Evolutionary conservation across 2,329 filamentous ascomycete species (phyloP), one percentile per base, ranked within the genome.

Genomic region (Lecanicillium sp.): DNA sequence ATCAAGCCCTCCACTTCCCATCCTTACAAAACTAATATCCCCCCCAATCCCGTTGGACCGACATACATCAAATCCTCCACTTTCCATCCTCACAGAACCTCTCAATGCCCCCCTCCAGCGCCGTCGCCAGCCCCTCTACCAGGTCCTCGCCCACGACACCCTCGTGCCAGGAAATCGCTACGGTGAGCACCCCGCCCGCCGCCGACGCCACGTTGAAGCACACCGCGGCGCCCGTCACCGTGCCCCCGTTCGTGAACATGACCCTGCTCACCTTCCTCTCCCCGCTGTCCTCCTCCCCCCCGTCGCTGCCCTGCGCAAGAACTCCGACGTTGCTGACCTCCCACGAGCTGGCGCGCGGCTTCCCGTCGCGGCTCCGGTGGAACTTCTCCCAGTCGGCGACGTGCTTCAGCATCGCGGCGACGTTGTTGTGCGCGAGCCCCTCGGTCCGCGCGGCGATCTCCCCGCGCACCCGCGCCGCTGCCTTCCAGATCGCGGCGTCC

Each of bases 251-350:
- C 0, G 72, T 68, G 55, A 80, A 79, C 12, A 78, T 53, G 15
- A 67, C 58, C n/a, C 72, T 67, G 4, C 65, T 63, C 20, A 78
- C 66, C 3, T 12, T 27, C 8, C 11, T 38, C 26, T 67, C 70
- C 3, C 38, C 49, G 1, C 48, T 51, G 2, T 29, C 11, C 24
- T 9, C 5, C 23, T 12, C 33, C 23, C n/a, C 20, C 27, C n/a
- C 51, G 2, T 37, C 19, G 38, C 46, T 26, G 9, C 54, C 6
- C 35, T 52, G 48, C 5, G 61, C 56, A n/a, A 74, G 56, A 12
- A 63, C 62, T 1, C 78, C 77, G 5, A 79, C 51, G 55, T 80
- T 81, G 51, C 72, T 78, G 4, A 80, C 55, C 51, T 74, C 71
- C 70, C 75, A 80, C 1, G 73, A 71, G 3, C 55, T 55, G 2